Conservation (phyloP, 345 rosid species). For the Populus nigra region DNA sequence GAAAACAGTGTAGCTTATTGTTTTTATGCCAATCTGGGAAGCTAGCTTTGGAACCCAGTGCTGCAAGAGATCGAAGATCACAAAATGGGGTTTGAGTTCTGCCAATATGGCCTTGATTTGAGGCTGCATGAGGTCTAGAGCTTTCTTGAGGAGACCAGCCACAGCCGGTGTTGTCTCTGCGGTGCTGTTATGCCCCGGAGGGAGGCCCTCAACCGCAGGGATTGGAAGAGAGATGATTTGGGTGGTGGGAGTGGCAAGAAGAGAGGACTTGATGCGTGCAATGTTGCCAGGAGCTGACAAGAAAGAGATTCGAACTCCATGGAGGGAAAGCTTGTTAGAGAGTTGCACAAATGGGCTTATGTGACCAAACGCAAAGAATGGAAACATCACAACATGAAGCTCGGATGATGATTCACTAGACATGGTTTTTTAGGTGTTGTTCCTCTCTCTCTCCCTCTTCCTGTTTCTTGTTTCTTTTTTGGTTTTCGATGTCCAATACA, state of each 20-base stretch:
- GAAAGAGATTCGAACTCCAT: slow-evolving; percentile 28
- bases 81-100: slow-evolving; percentile 31
- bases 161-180: slow-evolving; percentile 25
- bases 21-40: slow-evolving; percentile 22
- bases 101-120: slow-evolving; percentile 18
- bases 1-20: slow-evolving; percentile 14
- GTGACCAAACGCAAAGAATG: slow-evolving; percentile 34
- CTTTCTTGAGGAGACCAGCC: slow-evolving; percentile 28
- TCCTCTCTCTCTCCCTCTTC: neutral
- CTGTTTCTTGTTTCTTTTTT: too few species aligned
- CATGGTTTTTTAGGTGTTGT: neutral
- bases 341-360: slow-evolving; percentile 38
- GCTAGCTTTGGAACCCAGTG: slow-evolving; percentile 23
- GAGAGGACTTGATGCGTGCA: slow-evolving; percentile 16
- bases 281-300: slow-evolving; percentile 29
- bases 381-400: slow-evolving; percentile 31
- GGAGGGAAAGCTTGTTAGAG: slow-evolving; percentile 29
- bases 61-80: slow-evolving; percentile 21
- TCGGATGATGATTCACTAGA: neutral
- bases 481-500: too few species aligned
- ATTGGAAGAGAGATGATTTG: slow-evolving; percentile 26
- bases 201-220: slow-evolving; percentile 27
- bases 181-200: slow-evolving; percentile 31
- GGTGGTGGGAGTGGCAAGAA: slow-evolving; percentile 7
- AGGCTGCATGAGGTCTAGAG: slow-evolving; percentile 35